Base-by-base conservation (phyloP, 2,329 filamentous ascomycete species). In the Simplicillium sp. region DNA sequence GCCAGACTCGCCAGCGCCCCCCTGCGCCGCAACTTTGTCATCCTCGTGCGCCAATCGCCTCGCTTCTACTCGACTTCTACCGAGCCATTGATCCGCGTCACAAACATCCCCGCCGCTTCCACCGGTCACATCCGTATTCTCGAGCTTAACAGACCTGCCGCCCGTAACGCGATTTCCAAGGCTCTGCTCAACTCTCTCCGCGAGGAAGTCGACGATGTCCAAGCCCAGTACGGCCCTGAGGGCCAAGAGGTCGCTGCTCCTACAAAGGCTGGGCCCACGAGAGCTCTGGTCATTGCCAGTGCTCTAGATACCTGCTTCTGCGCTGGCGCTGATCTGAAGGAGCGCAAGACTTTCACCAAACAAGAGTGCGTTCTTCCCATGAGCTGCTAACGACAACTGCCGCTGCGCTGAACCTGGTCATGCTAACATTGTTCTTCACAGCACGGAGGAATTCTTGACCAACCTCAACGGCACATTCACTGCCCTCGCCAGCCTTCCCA, bases 321-420 rank as follows among this genome's bases (percentile, higher is more conserved):
- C 62, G 87, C 92, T 0, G 92, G 92, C 31, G 92, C 92, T 4
- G 92, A 98, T 58, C 65, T 98, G 54, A 97, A 96, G 59, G 90
- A 96, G 69, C 71, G 90, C 20, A 74, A 75, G 44, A 76, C 72
- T 4, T 92, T 96, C 62, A 82, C 77, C 1, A 73, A 71, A 45
- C 76, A 87, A 52, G 84, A 96, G 88, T 94, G 61, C 46, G 77
- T 62, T 37, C 29, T 42, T 25, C 44, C 13, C 43, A 42, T 6
- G 5, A 29, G 4, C n/a, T n/a, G 11, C 8, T 13, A 25, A 9
- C 9, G 9, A 9, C 20, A 25, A 36, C 17, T 13, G 16, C 42
- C 4, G 2, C 8, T 15, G 12, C 31, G 12, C 37, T 38, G 36
- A 34, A 34, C 28, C 32, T 37, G 31, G 14, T 32, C 11, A 15